These are phyloP conservation scores for Phaffia tasmanica DNA, from an alignment of 768 basidiomycete genomes.

Conservation along the genomic window DNA sequence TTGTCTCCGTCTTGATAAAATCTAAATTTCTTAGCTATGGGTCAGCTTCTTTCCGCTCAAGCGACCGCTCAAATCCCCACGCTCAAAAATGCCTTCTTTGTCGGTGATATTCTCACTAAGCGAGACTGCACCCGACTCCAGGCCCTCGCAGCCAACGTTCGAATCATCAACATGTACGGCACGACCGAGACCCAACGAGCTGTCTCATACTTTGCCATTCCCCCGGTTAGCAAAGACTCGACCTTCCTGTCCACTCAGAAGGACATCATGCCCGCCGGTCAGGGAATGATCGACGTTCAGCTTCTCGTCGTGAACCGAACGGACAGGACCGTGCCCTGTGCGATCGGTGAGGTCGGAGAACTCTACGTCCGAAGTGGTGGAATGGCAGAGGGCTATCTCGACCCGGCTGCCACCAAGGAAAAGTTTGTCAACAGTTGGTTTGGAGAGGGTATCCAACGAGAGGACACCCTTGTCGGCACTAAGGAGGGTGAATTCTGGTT, in stretches of 20 bases:
- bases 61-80: constrained; percentile 71
- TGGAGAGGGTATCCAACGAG: constrained; percentile 41
- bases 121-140: constrained; percentile 93
- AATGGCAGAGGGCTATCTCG: constrained; percentile 86
- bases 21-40: constrained; percentile 56
- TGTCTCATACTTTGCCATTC: constrained; percentile 91
- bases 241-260: constrained; percentile 90
- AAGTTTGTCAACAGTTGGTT: constrained; percentile 98
- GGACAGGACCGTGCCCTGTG: constrained; percentile 74
- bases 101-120: constrained; percentile 97
- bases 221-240: constrained; percentile 65
- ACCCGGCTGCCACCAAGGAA: constrained; percentile 64
- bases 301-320: constrained; percentile 87
- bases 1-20: not conserved
- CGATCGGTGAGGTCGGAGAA: constrained; percentile 92
- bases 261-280: constrained; percentile 93
- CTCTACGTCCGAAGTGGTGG: constrained; percentile 97
- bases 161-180: constrained; percentile 99
- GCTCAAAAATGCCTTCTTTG: constrained; percentile 86
- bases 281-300: constrained; percentile 96
- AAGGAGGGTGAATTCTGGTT: constrained; percentile 66
- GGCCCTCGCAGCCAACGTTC: constrained; percentile 76
- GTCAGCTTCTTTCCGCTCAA: constrained; percentile 87
- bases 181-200: constrained; percentile 99
- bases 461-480: constrained; percentile 59